Conservation (phyloP, 1,284 basidiomycete genomes). For the Papiliotrema fonsecae region DNA sequence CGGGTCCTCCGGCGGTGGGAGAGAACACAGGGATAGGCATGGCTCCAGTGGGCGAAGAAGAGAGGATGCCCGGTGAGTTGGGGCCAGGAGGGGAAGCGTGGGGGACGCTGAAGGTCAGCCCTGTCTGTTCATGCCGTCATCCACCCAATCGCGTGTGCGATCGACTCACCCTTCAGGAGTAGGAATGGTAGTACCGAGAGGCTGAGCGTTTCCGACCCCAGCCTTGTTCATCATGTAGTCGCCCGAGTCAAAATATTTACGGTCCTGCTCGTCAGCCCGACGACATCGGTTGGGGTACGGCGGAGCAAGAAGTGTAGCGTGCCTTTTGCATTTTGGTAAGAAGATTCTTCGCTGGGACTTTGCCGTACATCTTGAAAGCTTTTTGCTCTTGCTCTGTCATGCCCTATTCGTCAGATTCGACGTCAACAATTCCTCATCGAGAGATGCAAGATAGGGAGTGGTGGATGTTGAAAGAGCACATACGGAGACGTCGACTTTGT, state of each 20-base stretch:
- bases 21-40: conserved; percentile 15
- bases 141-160: not conserved
- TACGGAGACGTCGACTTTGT: conserved; percentile 48
- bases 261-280: conserved; percentile 59
- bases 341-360: conserved; percentile 85
- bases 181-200: conserved; percentile 88
- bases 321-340: conserved; percentile 94
- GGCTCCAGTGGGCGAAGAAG: conserved; percentile 40
- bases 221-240: conserved; percentile 96
- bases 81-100: conserved; percentile 43
- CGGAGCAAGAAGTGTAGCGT: conserved; percentile 15
- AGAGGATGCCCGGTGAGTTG: conserved; percentile 27
- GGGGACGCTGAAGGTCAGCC: conserved; percentile 32
- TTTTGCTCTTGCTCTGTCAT: conserved; percentile 88
- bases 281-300: not conserved
- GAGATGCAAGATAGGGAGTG: not conserved
- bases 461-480: conserved; percentile 5
- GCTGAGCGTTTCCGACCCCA: conserved; percentile 75
- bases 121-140: conserved; percentile 2
- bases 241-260: conserved; percentile 97
- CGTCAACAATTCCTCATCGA: conserved; percentile 3
- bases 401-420: conserved; percentile 54
- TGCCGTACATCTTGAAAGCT: conserved; percentile 90
- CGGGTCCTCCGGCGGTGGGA: conserved; percentile 9
- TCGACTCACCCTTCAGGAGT: conserved; percentile 81